phyloP scores from a whole-genome alignment of 140 eudicot species.

The Cichorium intybus region DNA sequence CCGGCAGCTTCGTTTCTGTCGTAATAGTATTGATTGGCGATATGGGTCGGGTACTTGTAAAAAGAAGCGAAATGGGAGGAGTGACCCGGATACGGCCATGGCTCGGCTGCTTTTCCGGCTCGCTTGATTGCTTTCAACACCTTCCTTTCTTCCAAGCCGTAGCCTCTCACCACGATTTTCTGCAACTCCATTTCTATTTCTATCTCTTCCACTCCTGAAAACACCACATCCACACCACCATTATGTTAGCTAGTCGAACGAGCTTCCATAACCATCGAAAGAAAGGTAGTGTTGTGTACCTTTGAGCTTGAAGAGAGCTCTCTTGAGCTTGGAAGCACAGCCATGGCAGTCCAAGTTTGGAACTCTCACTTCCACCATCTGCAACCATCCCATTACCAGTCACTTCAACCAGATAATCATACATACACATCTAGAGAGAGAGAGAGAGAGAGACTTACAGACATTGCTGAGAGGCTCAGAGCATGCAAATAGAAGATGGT shows the following conservation, averaged over 20 bases:
- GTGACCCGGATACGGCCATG: constrained; percentile 87
- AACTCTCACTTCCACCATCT: constrained; percentile 89
- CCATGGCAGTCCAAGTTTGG: constrained; percentile 96
- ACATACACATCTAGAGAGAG: constrained; percentile 10
- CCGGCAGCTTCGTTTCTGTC: constrained; percentile 56
- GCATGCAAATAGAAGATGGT: constrained; percentile 15
- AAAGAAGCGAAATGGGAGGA: constrained; percentile 76
- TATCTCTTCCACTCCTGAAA: constrained; percentile 78
- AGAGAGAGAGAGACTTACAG: constrained; percentile 44
- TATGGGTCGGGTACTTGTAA: constrained; percentile 80
- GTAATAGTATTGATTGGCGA: constrained; percentile 60
- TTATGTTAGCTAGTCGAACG: background rate
- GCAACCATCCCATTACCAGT: constrained; percentile 8
- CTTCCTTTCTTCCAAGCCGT: constrained; percentile 66
- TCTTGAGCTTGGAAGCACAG: constrained; percentile 79
- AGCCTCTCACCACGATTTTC: constrained; percentile 75
- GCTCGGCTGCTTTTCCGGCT: constrained; percentile 96
- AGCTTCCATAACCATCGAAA: background rate
- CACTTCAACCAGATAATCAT: background rate
- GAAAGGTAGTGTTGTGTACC: constrained; percentile 31
- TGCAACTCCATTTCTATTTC: constrained; percentile 91
- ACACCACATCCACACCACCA: background rate
- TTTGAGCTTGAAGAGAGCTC: constrained; percentile 88
- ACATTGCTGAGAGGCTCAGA: constrained; percentile 32
- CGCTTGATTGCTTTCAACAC: constrained; percentile 84